Base-by-base conservation (phyloP, 2,329 filamentous ascomycete genomes). In the Cryphonectria carpinicola region DNA sequence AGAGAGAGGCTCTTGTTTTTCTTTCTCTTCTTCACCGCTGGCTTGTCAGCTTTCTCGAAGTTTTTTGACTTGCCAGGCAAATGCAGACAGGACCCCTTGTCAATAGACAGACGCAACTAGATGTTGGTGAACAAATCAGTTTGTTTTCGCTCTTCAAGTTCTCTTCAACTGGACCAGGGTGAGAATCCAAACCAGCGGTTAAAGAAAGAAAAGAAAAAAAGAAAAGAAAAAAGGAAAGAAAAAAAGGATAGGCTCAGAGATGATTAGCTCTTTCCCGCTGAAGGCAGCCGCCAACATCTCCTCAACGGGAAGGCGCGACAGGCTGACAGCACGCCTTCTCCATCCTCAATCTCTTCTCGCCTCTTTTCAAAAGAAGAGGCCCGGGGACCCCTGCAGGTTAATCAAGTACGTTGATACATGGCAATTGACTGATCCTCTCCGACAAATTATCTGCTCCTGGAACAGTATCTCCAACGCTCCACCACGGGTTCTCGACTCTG, bases 51-150 rank as follows among this genome's bases (percentile, higher is more conserved):
- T 10, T 10, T 58, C 64, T 63, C 46, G 41, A n/a, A 22, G 13
- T 28, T 67, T 28, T 67, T 43, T 32, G 32, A 61, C 60, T 22
- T 67, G 67, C 60, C 65, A 54, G 8, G 52, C 67, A 32, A 46
- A 54, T 17, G 60, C 67, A 32, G 56, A 54, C 35, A 17, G 14
- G 14, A 11, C 41, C 14, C 41, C 14, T 43, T 43, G 41, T 43
- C 41, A 43, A 17, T 43, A 13, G 4, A 17, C 41, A 6, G 14
- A 43, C 14, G 3, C 41, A 5, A 4, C 4, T 13, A 43, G 41
- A 43, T 17, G 14, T 43, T 43, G 41, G 14, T 43, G 19, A 6
- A 43, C 39, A 43, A 17, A 13, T 43, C 41, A 43, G 1, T 43
- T 14, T 17, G 41, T 43, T 43, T 43, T 43, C 14, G 41, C 37